phyloP scores from a whole-genome alignment of 208 protist species.

The Trypanosoma platydactyli region DNA sequence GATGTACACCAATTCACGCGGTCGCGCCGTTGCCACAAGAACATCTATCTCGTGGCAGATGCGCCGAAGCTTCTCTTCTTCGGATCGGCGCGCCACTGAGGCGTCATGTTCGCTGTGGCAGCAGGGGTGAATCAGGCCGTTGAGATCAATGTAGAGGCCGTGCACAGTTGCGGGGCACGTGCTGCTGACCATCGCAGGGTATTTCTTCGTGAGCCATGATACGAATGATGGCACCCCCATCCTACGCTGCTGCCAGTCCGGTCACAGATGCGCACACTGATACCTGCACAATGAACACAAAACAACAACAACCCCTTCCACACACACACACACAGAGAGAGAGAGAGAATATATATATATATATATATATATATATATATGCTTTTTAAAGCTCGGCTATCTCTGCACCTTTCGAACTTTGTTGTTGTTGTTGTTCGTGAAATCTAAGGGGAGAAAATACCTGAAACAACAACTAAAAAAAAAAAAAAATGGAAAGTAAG shows the following conservation, averaged over 20 bases:
- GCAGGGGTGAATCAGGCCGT: slow-evolving; percentile 98
- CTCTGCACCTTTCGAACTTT: no score
- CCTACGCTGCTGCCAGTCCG: neutral
- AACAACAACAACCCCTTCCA: no score
- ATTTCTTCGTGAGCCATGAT: slow-evolving; percentile 80
- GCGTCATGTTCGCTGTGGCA: slow-evolving; percentile 94
- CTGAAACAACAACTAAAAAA: no score
- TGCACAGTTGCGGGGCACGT: slow-evolving; percentile 46
- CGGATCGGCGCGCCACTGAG: slow-evolving; percentile 52
- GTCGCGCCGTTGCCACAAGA: slow-evolving; percentile 94
- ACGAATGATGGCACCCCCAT: slow-evolving; percentile 88
- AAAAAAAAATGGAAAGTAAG: no score
- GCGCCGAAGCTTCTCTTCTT: slow-evolving; percentile 72
- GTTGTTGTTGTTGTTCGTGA: no score
- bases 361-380: slow-evolving; percentile 8
- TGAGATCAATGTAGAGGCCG: slow-evolving; percentile 94
- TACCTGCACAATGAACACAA: neutral
- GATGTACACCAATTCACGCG: slow-evolving; percentile 97
- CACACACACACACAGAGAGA: no score
- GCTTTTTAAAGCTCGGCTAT: no score
- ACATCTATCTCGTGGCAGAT: slow-evolving; percentile 96
- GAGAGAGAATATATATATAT: neutral
- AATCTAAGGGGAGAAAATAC: no score
- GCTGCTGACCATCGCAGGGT: slow-evolving; percentile 58
- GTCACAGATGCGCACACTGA: neutral